These are phyloP conservation scores for Amphicarpaea edgeworthii DNA, from an alignment of 306 rosid genomes.

Conservation along the genomic window DNA sequence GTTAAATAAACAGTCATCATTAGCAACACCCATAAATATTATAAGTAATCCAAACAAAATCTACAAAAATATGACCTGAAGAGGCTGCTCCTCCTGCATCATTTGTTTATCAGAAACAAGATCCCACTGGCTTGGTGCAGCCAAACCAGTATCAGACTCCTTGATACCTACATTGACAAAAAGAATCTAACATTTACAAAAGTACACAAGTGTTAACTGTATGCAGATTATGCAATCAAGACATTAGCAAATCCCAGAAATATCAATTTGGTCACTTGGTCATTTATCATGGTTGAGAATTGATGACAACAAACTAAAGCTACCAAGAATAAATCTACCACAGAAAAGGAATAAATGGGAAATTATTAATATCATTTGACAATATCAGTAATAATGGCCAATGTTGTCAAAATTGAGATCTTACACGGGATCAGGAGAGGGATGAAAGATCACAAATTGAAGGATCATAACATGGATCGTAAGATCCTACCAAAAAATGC, in stretches of 20 bases:
- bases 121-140: constrained; percentile 97
- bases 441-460: background rate
- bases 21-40: constrained; percentile 32
- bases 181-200: background rate
- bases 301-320: background rate
- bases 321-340: constrained; percentile 13
- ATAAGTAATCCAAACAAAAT: background rate
- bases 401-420: background rate
- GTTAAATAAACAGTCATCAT: constrained; percentile 37
- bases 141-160: constrained; percentile 93
- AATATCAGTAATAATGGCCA: background rate
- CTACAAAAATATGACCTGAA: constrained; percentile 61
- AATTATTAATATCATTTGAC: background rate
- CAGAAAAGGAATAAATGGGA: background rate
- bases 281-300: constrained; percentile 24
- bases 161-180: constrained; percentile 66
- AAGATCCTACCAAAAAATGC: background rate
- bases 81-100: constrained; percentile 99
- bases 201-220: background rate
- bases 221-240: constrained; percentile 32
- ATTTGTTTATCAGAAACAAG: constrained; percentile 90
- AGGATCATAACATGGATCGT: background rate
- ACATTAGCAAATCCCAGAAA: background rate
- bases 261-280: constrained; percentile 18
- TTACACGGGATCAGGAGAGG: background rate